A percentile compares a stretch with the other conserved stretches of the same genome.
These are phyloP conservation scores for Trichoderma gracile DNA, from an alignment of 2,329 filamentous ascomycete genomes.

Conservation along the genomic window DNA sequence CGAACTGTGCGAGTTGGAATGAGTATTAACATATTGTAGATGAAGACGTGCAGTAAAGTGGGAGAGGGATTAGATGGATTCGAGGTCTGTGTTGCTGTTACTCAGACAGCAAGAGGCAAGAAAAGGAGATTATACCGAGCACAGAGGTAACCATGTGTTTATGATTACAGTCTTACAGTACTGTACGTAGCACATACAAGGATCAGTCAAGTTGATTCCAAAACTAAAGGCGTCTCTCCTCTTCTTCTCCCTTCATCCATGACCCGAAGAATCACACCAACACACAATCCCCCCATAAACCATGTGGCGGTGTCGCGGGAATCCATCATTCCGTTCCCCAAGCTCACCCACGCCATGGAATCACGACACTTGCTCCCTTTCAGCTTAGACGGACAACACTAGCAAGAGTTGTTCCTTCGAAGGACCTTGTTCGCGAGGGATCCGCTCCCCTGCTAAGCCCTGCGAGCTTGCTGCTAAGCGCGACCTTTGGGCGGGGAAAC, in stretches of 20 bases:
- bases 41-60: too few species aligned
- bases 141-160: too few species aligned
- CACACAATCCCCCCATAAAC: not conserved
- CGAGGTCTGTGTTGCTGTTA: not conserved
- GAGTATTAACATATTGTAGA: too few species aligned
- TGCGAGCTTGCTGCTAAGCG: not conserved
- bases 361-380: slow-evolving; percentile 10
- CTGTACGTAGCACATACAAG: too few species aligned
- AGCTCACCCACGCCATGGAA: slow-evolving; percentile 11
- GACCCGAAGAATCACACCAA: not conserved
- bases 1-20: too few species aligned
- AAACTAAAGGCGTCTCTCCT: too few species aligned
- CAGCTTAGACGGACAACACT: not conserved
- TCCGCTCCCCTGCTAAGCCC: not conserved
- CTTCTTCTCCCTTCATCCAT: too few species aligned
- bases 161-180: too few species aligned
- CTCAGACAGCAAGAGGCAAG: not conserved
- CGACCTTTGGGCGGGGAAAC: not conserved
- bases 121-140: not conserved
- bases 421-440: slow-evolving; percentile 3
- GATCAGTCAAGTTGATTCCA: too few species aligned
- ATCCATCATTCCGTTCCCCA: slow-evolving; percentile 10
- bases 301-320: slow-evolving; percentile 18
- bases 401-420: not conserved
- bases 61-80: too few species aligned